A percentile compares a stretch with the other conserved stretches of the same genome.
phyloP scores from a whole-genome alignment of 2,329 filamentous ascomycete species.

The Bertia moriformis region DNA sequence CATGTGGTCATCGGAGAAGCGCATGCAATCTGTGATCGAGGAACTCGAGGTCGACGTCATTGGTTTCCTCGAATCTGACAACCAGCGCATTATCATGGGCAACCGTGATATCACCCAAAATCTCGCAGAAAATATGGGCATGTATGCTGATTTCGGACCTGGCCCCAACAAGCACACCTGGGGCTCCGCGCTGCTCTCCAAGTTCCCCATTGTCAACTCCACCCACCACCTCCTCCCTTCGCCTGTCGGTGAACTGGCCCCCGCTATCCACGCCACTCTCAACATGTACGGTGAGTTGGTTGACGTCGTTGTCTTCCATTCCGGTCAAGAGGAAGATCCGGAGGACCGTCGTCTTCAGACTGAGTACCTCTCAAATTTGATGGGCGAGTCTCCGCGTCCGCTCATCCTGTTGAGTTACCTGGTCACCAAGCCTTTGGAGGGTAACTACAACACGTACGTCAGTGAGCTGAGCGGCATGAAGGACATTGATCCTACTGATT shows the following conservation, averaged over 20 bases:
- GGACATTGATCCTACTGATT: slow-evolving; percentile 82
- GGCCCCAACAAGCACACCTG: slow-evolving; percentile 98
- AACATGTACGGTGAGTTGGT: slow-evolving; percentile 81
- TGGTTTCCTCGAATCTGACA: slow-evolving; percentile 82
- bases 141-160: slow-evolving; percentile 96
- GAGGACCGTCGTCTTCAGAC: slow-evolving; percentile 81
- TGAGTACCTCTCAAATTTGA: slow-evolving; percentile 72
- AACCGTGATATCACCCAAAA: slow-evolving; percentile 94
- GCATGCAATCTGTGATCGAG: slow-evolving; percentile 79
- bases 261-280: slow-evolving; percentile 90
- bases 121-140: slow-evolving; percentile 87
- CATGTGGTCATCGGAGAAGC: slow-evolving; percentile 94
- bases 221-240: slow-evolving; percentile 90
- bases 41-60: slow-evolving; percentile 96
- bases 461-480: slow-evolving; percentile 78
- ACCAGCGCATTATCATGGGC: slow-evolving; percentile 98
- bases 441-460: slow-evolving; percentile 95
- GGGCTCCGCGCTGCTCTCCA: slow-evolving; percentile 83
- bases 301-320: slow-evolving; percentile 97
- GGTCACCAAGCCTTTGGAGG: slow-evolving; percentile 75
- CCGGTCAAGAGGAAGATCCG: slow-evolving; percentile 88
- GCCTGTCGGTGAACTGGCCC: slow-evolving; percentile 85
- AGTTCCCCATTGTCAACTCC: slow-evolving; percentile 94
- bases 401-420: slow-evolving; percentile 81
- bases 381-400: slow-evolving; percentile 70